A percentile compares a stretch with the other conserved stretches of the same genome.
Conservation (phyloP, 2,329 filamentous ascomycete genomes). For the Colletotrichum tropicicola region DNA sequence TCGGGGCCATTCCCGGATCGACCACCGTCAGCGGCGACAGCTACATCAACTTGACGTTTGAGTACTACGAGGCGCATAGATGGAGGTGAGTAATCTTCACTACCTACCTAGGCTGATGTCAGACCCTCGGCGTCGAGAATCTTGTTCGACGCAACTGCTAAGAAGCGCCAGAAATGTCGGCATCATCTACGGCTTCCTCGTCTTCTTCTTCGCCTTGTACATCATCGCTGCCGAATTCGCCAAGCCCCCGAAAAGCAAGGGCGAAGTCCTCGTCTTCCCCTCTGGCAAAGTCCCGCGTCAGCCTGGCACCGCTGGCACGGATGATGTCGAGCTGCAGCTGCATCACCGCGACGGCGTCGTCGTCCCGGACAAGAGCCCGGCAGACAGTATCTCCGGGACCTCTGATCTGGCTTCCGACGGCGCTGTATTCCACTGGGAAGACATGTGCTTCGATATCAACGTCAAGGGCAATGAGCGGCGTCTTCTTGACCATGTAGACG, state of each 20-base stretch:
- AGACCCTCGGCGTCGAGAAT: too few relatives aligned
- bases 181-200: conserved; percentile 62
- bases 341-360: conserved; percentile 28
- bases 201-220: conserved; percentile 62
- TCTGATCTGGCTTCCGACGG: conserved; percentile 30
- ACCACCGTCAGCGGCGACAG: conserved; percentile 51
- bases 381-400: conserved; percentile 47
- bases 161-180: conserved; percentile 66
- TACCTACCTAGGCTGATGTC: conserved; percentile 41
- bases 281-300: conserved; percentile 55
- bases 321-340: conserved; percentile 44
- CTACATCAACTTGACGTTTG: conserved; percentile 55
- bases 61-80: conserved; percentile 4
- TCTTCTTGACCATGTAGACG: conserved; percentile 76
- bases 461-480: conserved; percentile 72
- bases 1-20: conserved; percentile 54
- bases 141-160: too few relatives aligned
- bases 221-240: conserved; percentile 61
- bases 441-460: conserved; percentile 68
- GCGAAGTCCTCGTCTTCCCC: conserved; percentile 65
- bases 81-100: conserved; percentile 52
- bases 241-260: conserved; percentile 53
- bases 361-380: background rate
- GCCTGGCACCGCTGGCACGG: background rate
- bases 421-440: conserved; percentile 75